Evolutionary conservation across 2,329 filamentous ascomycete genomes (phyloP).

Genomic region (Colletotrichum neosansevieriae): DNA sequence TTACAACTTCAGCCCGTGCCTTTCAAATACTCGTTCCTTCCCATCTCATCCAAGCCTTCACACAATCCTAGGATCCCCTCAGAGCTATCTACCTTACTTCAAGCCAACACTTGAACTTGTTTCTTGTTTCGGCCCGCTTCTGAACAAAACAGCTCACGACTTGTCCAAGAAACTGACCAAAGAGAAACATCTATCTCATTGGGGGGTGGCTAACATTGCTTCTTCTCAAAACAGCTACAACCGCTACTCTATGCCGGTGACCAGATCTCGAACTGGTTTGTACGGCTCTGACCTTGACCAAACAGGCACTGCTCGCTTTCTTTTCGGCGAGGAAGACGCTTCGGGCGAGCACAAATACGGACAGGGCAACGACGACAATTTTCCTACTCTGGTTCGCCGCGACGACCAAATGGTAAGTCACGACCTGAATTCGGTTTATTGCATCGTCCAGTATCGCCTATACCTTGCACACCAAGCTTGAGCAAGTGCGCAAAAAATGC

Average conservation of each 20-base stretch:
- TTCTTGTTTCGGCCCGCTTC: neutral
- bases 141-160: constrained; percentile 16
- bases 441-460: neutral
- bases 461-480: constrained; percentile 1
- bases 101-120: neutral
- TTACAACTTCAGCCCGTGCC: too few species aligned
- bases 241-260: constrained; percentile 94
- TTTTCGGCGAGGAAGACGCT: constrained; percentile 83
- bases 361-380: constrained; percentile 83
- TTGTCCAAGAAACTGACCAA: constrained; percentile 27
- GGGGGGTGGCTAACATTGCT: constrained; percentile 38
- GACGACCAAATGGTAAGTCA: constrained; percentile 67
- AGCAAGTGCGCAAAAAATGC: constrained; percentile 3
- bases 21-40: too few species aligned
- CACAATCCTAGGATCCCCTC: too few species aligned
- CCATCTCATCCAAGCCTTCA: too few species aligned
- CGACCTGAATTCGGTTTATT: neutral
- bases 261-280: constrained; percentile 74
- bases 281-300: constrained; percentile 80
- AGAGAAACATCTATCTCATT: neutral
- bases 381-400: constrained; percentile 83
- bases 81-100: neutral
- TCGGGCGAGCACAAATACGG: constrained; percentile 77
- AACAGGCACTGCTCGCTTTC: constrained; percentile 86
- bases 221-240: constrained; percentile 71